Base-by-base conservation (phyloP, 176 grass and related monocot genomes). In the Pharus latifolius region DNA sequence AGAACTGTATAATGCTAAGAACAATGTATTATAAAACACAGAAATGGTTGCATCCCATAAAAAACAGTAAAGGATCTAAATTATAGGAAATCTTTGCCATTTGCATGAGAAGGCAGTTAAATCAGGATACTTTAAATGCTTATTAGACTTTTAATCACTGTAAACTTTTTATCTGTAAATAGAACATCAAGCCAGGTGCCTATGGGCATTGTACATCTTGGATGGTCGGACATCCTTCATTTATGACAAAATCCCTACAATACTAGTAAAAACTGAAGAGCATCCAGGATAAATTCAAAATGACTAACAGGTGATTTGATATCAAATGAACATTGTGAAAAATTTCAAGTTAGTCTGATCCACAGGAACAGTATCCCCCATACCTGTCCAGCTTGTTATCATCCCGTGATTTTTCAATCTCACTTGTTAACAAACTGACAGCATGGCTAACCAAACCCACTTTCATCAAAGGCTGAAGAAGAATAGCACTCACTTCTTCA, bases 381-480 rank as follows among this genome's bases (percentile, higher is more conserved):
- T 56, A 97, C 94, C 94, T 97, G 80, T 87, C 86, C 53, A 83
- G 18, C 69, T 79, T 84, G 74, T 58, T 84, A 49, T 69, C 85
- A 80, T 92, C 81, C 20, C 46, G 54, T 83, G 79, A 76, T 56
- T 90, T 90, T 31, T 85, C 72, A 6, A 86, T 69, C 63, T 98
- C 95, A 87, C 43, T 78, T 83, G 67, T 59, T 75, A 98, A 82
- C 63, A 93, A 66, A 77, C 78, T 72, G 67, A 93, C 66, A 72
- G 51, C 58, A 74, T 80, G 65, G 51, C 83, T 49, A 43, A 75
- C 44, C 63, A 98, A 69, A 35, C 90, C 87, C 58, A 78, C 26
- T 72, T 90, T 93, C 77, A 93, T 80, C 78, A 93, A 83, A 74
- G 83, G 89, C 52, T 85, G 73, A 77, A 98, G 82, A 88, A 98